Base-by-base conservation (phyloP, 176 grass and related monocot genomes). In the Tillandsia fasciculata region DNA sequence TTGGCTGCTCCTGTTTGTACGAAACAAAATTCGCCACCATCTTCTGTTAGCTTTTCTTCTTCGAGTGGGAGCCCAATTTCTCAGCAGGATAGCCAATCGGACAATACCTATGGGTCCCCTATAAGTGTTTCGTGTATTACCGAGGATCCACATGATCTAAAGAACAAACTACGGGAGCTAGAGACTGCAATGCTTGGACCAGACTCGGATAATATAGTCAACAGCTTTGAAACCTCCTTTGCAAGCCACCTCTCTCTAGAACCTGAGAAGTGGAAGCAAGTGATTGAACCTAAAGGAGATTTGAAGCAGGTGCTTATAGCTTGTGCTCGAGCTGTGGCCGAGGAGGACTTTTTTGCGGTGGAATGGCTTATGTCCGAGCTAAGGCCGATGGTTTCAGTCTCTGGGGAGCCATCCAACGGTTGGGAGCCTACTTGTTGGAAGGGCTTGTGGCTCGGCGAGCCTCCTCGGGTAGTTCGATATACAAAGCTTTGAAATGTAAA, bases 401-500 rank as follows among this genome's bases (percentile, higher is more conserved):
- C 87, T 26, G 94, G 94, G 24, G 84, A 86, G 2, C 94, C 94
- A 10, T 90, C 0, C 84, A 99, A 68, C 82, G 89, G 73, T 14
- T 99, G 56, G 89, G 82, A 27, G 94, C 94, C 63, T 99, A 99
- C 82, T 87, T 93, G 79, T 84, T 93, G 17, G 94, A 99, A 88
- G 94, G 94, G 15, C 89, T 99, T 22, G 80, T 99, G 23, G 94
- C 94, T 52, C 87, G 74, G 80, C 84, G 85, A 0, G 74, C 89
- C n/a, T 69, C 79, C 50, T 90, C 94, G 0, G 94, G 94, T n/a
- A 87, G 72, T 77, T 87, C 89, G 2, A 99, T 99, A 77, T 99
- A 93, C 73, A 93, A 90, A 49, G 83, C 94, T 63, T 65, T 99
- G 74, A 99, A 72, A 75, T 99, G 94, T 65, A 86, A 99, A 67